Percentiles rank a stretch among this genome's conserved stretches.
phyloP scores from a whole-genome alignment of 2,329 filamentous ascomycete genomes.

The Aspergillus intermedius region DNA sequence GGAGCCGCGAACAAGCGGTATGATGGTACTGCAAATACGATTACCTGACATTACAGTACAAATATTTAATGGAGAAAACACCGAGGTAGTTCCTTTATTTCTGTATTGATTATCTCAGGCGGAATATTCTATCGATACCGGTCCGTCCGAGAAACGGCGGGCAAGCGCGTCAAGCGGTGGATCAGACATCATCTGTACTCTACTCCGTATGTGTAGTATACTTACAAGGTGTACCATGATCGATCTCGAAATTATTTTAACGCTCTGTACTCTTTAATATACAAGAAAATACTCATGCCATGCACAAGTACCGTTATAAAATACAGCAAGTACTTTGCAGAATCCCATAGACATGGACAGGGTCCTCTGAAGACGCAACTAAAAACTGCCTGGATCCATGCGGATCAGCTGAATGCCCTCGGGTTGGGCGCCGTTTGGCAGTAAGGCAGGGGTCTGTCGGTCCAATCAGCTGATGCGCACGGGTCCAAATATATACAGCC shows the following conservation, averaged over 20 bases:
- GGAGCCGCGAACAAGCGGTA: background rate
- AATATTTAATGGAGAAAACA: too few relatives aligned
- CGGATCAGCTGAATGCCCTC: slow-evolving; percentile 27
- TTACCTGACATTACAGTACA: too few relatives aligned
- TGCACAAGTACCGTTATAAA: too few relatives aligned
- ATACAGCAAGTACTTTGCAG: slow-evolving; percentile 6
- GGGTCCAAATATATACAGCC: background rate
- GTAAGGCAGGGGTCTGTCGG: background rate
- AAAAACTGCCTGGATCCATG: slow-evolving; percentile 20
- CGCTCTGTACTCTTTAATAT: too few relatives aligned
- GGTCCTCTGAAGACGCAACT: slow-evolving; percentile 22
- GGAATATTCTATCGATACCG: slow-evolving; percentile 7
- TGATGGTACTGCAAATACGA: too few relatives aligned
- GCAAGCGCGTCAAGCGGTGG: slow-evolving; percentile 11
- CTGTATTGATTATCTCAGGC: too few relatives aligned
- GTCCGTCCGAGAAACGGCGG: slow-evolving; percentile 19
- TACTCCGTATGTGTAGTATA: background rate
- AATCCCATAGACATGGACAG: slow-evolving; percentile 33
- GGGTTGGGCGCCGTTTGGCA: slow-evolving; percentile 16
- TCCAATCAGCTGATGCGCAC: background rate
- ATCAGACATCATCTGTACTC: background rate
- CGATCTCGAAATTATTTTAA: too few relatives aligned
- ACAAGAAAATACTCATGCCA: too few relatives aligned
- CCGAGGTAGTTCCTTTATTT: too few relatives aligned
- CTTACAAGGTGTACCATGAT: background rate